phyloP scores from a whole-genome alignment of 2,329 filamentous ascomycete genomes.

The Hypoxylon sp. region DNA sequence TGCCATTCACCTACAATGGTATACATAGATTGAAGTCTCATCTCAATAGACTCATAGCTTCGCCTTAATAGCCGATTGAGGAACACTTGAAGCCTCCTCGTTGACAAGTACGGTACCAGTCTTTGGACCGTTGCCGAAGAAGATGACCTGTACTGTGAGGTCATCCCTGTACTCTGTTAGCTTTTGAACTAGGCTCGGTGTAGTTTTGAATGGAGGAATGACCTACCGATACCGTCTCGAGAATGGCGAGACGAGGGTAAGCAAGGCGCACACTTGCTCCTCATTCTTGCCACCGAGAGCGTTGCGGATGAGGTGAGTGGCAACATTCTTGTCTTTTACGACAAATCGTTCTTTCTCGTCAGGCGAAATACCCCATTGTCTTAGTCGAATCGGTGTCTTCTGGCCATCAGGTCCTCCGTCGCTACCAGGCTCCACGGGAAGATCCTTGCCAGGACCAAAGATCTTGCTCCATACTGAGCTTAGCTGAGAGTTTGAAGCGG shows the following conservation, averaged over 20 bases:
- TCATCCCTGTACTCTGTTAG: constrained; percentile 76
- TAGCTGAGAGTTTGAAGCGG: constrained; percentile 71
- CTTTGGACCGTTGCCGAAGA: constrained; percentile 87
- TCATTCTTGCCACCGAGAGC: constrained; percentile 92
- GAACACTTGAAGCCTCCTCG: constrained; percentile 81
- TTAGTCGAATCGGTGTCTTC: constrained; percentile 86
- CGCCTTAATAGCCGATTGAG: constrained; percentile 51
- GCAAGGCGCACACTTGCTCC: constrained; percentile 91
- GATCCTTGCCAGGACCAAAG: constrained; percentile 66
- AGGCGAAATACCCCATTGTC: constrained; percentile 88
- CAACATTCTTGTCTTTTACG: constrained; percentile 94
- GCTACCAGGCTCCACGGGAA: constrained; percentile 81
- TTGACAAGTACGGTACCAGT: constrained; percentile 86
- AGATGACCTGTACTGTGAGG: constrained; percentile 96
- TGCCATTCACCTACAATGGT: neutral
- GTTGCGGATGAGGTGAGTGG: constrained; percentile 94
- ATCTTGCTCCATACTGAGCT: constrained; percentile 76
- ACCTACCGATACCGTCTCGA: constrained; percentile 88
- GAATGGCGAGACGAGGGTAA: constrained; percentile 92
- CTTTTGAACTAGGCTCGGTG: neutral
- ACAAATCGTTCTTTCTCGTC: constrained; percentile 85
- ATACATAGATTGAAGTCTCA: constrained; percentile 13
- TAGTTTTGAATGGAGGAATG: neutral
- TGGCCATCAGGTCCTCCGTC: constrained; percentile 72
- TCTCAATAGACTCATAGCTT: constrained; percentile 47